Base-by-base conservation (phyloP, 306 rosid species). In the Adenanthera pavonina region DNA sequence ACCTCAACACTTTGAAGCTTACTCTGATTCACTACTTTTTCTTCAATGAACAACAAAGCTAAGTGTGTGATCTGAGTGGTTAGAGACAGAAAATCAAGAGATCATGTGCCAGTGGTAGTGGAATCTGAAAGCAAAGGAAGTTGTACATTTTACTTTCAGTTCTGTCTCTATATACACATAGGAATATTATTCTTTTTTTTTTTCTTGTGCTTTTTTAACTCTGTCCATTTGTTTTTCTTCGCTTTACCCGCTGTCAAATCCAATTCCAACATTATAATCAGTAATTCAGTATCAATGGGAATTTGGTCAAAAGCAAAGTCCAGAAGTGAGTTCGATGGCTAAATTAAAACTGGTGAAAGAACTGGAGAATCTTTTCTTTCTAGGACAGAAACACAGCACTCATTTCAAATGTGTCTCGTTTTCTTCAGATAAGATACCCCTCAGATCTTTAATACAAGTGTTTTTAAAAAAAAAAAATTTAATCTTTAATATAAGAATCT, bases 301-400 rank as follows among this genome's bases (percentile, higher is more conserved):
- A 73, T 81, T 41, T 81, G 80, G 85, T 81, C 80, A 77, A 85
- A 85, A 51, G 71, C 47, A 77, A 77, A 52, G 35, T 51, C 40
- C 70, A 34, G 34, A 69, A 30, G 53, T 60, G 34, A 43, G 54
- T 52, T 8, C 30, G 30, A 43, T n/a, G 36, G 46, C 54, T n/a
- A n/a, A n/a, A n/a, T n/a, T 40, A 6, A 46, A 38, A 43, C 35
- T 20, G 53, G 1, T 3, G 3, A 7, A 36, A 25, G 64, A 78
- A 36, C 14, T n/a, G 47, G 64, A 13, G 30, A 52, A 59, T 61
- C 49, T 40, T 43, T 14, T 19, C 35, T 61, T 33, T 72, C 67
- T 69, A 47, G 15, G 72, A 44, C 9, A 19, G 72, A 77, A 68
- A 57, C 59, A 73, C 68, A 78, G 80, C 53, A 73, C 25, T 49